phyloP scores from a whole-genome alignment of 83 land plant species.

The Thuja plicata region DNA sequence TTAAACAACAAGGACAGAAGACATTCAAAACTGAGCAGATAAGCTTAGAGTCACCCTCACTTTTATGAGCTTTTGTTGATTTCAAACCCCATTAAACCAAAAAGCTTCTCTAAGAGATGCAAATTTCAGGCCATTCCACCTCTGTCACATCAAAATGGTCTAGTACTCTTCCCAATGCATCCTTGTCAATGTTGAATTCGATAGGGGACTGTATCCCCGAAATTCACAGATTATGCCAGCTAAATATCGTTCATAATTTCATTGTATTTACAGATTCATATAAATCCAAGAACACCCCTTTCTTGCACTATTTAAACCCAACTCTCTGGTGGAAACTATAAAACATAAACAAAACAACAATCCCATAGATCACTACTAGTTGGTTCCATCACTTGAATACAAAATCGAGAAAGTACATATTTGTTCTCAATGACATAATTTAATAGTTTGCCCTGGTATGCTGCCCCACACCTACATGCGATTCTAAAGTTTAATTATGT shows the following conservation, averaged over 20 bases:
- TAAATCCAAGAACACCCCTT: neutral
- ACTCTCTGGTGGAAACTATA: neutral
- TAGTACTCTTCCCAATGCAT: neutral
- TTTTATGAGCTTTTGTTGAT: neutral
- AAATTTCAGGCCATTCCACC: neutral
- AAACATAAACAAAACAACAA: neutral
- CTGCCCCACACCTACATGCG: no score
- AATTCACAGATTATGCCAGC: neutral
- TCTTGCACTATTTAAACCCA: neutral
- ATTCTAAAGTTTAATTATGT: no score
- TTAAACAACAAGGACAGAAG: neutral
- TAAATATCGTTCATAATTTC: neutral
- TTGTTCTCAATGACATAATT: no score
- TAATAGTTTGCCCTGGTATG: no score
- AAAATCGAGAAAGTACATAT: no score
- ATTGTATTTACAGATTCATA: no score
- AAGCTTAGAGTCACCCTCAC: neutral
- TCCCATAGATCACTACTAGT: no score
- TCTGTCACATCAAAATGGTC: neutral
- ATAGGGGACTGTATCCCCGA: neutral
- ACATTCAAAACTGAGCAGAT: neutral
- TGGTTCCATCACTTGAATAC: no score
- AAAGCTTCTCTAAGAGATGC: neutral
- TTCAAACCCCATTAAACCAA: neutral
- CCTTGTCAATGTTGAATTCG: neutral